Base-by-base conservation (phyloP, 139 green algal species). In the Chlorella vulgaris region DNA sequence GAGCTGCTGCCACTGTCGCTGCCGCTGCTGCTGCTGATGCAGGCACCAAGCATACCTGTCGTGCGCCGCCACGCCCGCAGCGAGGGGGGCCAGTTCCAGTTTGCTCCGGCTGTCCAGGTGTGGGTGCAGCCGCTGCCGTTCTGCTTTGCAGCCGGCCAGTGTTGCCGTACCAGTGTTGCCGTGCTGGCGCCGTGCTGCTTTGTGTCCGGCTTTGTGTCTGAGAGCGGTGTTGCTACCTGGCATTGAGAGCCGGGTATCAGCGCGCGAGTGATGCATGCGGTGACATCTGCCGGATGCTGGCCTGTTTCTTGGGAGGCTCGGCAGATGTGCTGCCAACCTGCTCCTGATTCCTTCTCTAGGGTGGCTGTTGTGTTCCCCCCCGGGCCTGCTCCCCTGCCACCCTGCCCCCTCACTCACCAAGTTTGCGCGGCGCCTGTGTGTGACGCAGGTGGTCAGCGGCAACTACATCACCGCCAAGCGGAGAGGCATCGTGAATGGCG, bases 381-480 rank as follows among this genome's bases (percentile, higher is more conserved):
- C 28, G 29, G 4, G 61, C 18, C 61, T 39, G 26, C 61, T 68
- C 10, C 10, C 29, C 2, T 68, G 61, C 61, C 29, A 18, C 29
- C 26, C 61, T 68, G 33, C 5, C 33, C 3, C 28, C 10, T 71
- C 33, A 29, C 22, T 22, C n/a, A 42, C n/a, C 69, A 22, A n/a
- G 13, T 19, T 2, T 22, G 36, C 38, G 2, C 2, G 47, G 35
- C 63, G 33, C 3, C 19, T 28, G 1, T 19, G 8, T 51, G 2
- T 51, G 2, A 38, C 87, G 28, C 68, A 85, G 33, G 91, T 98
- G 28, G 91, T 98, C 28, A 91, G 80, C 55, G 96, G 96, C 70
- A 99, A 99, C 88, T 99, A 93, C 76, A 88, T 98, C 33, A 90
- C 89, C 1, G 95, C 95, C 33, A 97, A 96, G 86, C 88, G 95